Base-by-base conservation (phyloP, 2,329 filamentous ascomycete genomes). In the Xylariaceae sp. region DNA sequence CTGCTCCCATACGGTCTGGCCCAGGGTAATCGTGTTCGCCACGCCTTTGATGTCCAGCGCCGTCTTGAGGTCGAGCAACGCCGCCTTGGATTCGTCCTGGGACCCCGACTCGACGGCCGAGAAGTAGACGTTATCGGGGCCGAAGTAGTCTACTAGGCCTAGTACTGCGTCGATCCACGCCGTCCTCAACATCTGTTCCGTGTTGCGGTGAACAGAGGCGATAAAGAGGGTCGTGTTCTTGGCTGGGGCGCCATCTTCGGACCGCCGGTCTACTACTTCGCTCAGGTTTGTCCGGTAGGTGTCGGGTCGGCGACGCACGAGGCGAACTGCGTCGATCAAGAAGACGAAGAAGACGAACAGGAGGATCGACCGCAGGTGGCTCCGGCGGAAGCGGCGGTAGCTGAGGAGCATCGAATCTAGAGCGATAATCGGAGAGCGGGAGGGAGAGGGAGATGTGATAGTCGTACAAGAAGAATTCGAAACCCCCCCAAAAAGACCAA, bases 91-190 rank as follows among this genome's bases (percentile, higher is more conserved):
- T 52, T 84, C 74, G 70, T 91, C 88, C 71, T 83, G 86, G 56
- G 86, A 88, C 2, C 87, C 87, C 47, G 85, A 87, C 71, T 90
- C 87, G 64, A 87, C 81, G 17, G 89, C 81, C 29, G 82, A 84
- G 54, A 91, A 78, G 69, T 82, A 88, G 3, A 89, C 82, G 67
- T 89, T 88, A 14, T 82, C 79, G 1, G 80, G 70, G 0, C 88
- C 87, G 5, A 89, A 74, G 39, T 80, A 75, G 59, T 80, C 75
- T 29, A 83, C 78, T 24, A 90, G 74, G 2, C 80, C 75, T 1
- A 87, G 59, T 1, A 90, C 73, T 2, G 82, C 84, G 12, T 79
- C 71, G 62, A 80, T 84, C 87, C 87, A 90, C 56, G 84, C 78
- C 7, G 73, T 76, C 14, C 82, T 80, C 3, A 90, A 77, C 19